These are phyloP conservation scores for Diaporthe citrichinensis DNA, from an alignment of 2,329 filamentous ascomycete genomes.

Conservation along the genomic window DNA sequence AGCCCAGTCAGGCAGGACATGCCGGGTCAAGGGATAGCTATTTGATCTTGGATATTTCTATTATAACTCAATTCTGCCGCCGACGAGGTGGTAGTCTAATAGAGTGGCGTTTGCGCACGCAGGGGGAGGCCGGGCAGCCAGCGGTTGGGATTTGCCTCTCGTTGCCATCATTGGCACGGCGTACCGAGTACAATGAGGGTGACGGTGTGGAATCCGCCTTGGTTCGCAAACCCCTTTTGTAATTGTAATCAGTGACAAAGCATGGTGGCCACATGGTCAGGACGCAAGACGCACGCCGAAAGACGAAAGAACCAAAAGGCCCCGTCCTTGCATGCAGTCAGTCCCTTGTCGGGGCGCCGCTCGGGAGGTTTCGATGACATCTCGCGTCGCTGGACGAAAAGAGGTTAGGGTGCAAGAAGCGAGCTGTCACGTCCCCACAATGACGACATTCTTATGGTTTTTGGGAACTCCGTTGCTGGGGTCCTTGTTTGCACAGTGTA, in stretches of 20 bases:
- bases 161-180: not conserved
- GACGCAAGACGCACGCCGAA: not conserved
- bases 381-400: slow-evolving; percentile 26
- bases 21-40: not conserved
- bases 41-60: not conserved
- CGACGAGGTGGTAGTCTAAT: not conserved
- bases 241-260: slow-evolving; percentile 33
- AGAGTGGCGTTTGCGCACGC: not conserved
- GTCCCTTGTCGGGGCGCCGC: slow-evolving; percentile 1
- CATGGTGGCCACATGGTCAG: slow-evolving; percentile 21
- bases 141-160: not conserved
- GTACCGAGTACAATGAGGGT: not conserved
- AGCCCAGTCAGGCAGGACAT: not conserved
- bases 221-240: not conserved
- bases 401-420: slow-evolving; percentile 27
- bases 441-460: slow-evolving; percentile 24
- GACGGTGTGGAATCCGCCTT: not conserved
- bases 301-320: not conserved
- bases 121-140: not conserved
- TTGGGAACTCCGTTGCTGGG: slow-evolving; percentile 14
- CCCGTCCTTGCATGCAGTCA: not conserved
- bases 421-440: slow-evolving; percentile 32
- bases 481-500: slow-evolving; percentile 15
- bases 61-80: not conserved
- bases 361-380: slow-evolving; percentile 30